Conservation (phyloP, 371 early-diverging fungal species). For the Catenaria anguillulae region DNA sequence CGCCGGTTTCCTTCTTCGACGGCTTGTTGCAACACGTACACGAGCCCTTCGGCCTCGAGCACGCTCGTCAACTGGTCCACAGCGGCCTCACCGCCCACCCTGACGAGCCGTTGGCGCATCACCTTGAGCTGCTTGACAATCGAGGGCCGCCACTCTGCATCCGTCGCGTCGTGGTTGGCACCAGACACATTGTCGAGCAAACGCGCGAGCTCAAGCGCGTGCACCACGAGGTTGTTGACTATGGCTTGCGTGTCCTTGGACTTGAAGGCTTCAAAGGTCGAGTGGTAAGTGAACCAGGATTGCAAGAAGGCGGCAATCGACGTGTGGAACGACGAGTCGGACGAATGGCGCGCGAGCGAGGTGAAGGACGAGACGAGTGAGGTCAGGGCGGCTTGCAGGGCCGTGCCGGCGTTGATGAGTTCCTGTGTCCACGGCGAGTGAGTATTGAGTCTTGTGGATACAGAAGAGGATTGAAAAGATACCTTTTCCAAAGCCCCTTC, state of each 20-base stretch:
- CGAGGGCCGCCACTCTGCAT: slow-evolving; percentile 35
- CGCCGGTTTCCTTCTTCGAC: background rate
- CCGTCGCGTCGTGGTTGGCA: slow-evolving; percentile 21
- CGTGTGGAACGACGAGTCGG: background rate
- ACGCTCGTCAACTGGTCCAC: slow-evolving; percentile 19
- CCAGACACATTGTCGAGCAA: slow-evolving; percentile 43
- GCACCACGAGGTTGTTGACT: slow-evolving; percentile 39
- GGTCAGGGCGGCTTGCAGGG: background rate
- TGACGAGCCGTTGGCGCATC: slow-evolving; percentile 20
- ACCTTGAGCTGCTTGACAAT: slow-evolving; percentile 35
- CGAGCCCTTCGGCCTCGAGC: slow-evolving; percentile 19
- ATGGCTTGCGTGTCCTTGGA: slow-evolving; percentile 41
- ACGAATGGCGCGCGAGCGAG: too few relatives aligned
- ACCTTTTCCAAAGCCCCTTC: background rate
- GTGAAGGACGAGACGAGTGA: background rate
- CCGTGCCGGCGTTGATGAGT: background rate
- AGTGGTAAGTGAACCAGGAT: slow-evolving; percentile 39
- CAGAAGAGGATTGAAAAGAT: background rate
- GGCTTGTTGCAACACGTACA: slow-evolving; percentile 15
- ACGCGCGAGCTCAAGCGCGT: slow-evolving; percentile 50
- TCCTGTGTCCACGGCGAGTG: background rate
- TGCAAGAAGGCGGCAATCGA: slow-evolving; percentile 18
- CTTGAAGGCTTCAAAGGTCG: slow-evolving; percentile 56
- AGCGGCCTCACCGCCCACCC: slow-evolving; percentile 26
- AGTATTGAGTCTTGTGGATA: background rate